Conservation (phyloP, 805 yeast genomes). For the Candida arabinofermentans region DNA sequence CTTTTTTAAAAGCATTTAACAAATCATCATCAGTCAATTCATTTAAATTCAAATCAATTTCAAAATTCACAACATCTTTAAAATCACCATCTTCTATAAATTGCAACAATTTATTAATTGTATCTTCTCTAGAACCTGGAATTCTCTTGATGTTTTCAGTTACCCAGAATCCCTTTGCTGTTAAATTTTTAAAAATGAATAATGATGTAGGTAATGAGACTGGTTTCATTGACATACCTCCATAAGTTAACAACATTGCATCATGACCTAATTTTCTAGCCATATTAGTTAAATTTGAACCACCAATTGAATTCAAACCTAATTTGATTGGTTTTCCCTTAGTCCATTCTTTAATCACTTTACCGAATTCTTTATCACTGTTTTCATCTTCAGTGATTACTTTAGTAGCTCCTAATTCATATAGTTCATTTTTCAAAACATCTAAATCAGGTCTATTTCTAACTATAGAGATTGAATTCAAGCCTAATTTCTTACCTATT, state of each 20-base stretch:
- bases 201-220: constrained; percentile 85
- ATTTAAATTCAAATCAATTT: constrained; percentile 31
- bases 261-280: constrained; percentile 75
- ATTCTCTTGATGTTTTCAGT: constrained; percentile 58
- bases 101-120: constrained; percentile 52
- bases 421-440: constrained; percentile 49
- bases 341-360: constrained; percentile 52
- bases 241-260: constrained; percentile 85
- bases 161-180: constrained; percentile 91
- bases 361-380: constrained; percentile 60
- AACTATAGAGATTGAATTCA: constrained; percentile 81
- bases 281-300: constrained; percentile 73
- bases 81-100: constrained; percentile 58
- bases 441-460: constrained; percentile 80
- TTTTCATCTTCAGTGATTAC: constrained; percentile 90
- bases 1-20: constrained; percentile 38
- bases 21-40: constrained; percentile 39
- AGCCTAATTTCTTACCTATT: constrained; percentile 71
- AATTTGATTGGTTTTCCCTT: constrained; percentile 56
- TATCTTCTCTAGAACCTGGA: constrained; percentile 55
- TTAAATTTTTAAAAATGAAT: constrained; percentile 84
- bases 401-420: constrained; percentile 72
- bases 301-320: constrained; percentile 93
- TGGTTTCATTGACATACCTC: constrained; percentile 97
- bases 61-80: constrained; percentile 41